Conservation (phyloP, 176 grass and related monocot genomes). For the Tillandsia leiboldiana region DNA sequence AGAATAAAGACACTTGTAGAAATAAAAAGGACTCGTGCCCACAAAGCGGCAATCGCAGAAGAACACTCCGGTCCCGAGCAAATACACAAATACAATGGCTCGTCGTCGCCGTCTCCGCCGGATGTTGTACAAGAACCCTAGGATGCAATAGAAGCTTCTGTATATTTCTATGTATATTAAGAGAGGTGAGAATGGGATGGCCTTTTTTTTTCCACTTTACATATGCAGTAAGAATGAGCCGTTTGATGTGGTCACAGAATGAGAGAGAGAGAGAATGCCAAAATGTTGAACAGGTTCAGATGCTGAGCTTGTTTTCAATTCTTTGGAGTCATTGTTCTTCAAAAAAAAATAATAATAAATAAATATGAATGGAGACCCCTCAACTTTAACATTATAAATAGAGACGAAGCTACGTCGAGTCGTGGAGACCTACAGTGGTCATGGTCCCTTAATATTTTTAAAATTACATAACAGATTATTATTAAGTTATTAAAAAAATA, state of each 20-base stretch:
- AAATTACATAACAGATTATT: too few species aligned
- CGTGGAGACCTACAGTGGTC: too few species aligned
- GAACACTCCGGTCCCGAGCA: slow-evolving; percentile 76
- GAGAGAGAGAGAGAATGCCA: too few species aligned
- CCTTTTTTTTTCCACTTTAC: not conserved
- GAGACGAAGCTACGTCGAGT: too few species aligned
- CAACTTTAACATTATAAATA: too few species aligned
- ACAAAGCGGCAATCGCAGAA: slow-evolving; percentile 76
- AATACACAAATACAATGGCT: slow-evolving; percentile 64
- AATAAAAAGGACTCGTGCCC: slow-evolving; percentile 45
- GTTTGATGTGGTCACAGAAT: too few species aligned
- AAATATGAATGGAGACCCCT: too few species aligned
- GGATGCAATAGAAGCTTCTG: slow-evolving; percentile 22
- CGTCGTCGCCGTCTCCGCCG: slow-evolving; percentile 36
- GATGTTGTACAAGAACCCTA: slow-evolving; percentile 32
- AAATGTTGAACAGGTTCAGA: not conserved
- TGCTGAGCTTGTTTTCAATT: not conserved
- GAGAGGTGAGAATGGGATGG: not conserved
- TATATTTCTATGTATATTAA: slow-evolving; percentile 23
- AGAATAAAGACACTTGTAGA: too few species aligned
- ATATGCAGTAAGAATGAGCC: not conserved
- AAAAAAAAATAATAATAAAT: too few species aligned
- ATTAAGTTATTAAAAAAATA: too few species aligned
- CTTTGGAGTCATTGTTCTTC: not conserved
- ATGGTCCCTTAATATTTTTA: too few species aligned